Evolutionary conservation across 106 monocot species (phyloP).

Genomic region (Chionographis japonica): DNA sequence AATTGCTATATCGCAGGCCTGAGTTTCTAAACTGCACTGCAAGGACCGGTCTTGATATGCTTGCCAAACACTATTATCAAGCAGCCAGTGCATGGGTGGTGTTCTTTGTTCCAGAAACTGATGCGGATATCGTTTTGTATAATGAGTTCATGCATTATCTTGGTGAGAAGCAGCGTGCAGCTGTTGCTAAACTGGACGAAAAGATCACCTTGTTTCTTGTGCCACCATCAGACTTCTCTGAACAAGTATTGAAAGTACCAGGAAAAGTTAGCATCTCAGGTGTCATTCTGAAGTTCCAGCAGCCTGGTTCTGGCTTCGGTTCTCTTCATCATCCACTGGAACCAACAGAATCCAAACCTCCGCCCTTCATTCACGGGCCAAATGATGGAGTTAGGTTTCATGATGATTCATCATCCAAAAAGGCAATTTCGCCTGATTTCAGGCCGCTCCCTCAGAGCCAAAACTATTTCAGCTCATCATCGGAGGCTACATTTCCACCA

Average conservation of each 20-base stretch:
- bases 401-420: slow-evolving; percentile 29
- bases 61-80: slow-evolving; percentile 91
- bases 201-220: slow-evolving; percentile 82
- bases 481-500: slow-evolving; percentile 15
- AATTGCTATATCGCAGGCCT: slow-evolving; percentile 50
- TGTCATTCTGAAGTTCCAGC: slow-evolving; percentile 73
- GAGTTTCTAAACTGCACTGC: slow-evolving; percentile 85
- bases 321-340: slow-evolving; percentile 28
- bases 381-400: slow-evolving; percentile 9
- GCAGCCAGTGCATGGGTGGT: slow-evolving; percentile 83
- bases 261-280: slow-evolving; percentile 98
- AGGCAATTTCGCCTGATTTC: slow-evolving; percentile 30
- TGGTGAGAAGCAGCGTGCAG: slow-evolving; percentile 84
- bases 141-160: slow-evolving; percentile 95
- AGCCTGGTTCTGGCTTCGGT: slow-evolving; percentile 4
- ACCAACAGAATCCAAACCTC: slow-evolving; percentile 20
- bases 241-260: slow-evolving; percentile 84
- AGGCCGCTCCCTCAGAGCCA: slow-evolving; percentile 22
- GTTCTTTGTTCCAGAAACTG: slow-evolving; percentile 95
- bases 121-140: slow-evolving; percentile 77
- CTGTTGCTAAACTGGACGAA: slow-evolving; percentile 84
- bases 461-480: slow-evolving; percentile 33
- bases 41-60: slow-evolving; percentile 96
- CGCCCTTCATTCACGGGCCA: slow-evolving; percentile 4
- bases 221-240: slow-evolving; percentile 94